Conservation (phyloP, 2,329 filamentous ascomycete genomes). For the Pseudogymnoascus sp. region DNA sequence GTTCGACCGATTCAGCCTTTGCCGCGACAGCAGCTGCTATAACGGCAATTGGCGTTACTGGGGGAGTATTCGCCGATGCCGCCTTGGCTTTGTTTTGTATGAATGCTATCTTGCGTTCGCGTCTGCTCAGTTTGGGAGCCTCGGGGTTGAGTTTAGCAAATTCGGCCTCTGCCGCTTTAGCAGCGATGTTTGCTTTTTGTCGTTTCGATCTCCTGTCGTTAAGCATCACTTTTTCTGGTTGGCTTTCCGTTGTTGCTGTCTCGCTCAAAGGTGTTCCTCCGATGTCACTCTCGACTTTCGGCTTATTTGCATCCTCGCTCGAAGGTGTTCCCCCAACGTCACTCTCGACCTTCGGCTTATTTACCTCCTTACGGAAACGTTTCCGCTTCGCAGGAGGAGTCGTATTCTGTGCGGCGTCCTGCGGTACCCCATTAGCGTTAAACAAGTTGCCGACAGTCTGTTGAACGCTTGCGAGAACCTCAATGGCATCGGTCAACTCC, state of each 20-base stretch:
- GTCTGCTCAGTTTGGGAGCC: neutral
- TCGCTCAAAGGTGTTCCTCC: neutral
- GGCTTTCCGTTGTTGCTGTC: neutral
- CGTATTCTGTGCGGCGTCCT: neutral
- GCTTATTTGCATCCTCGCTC: neutral
- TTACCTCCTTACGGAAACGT: neutral
- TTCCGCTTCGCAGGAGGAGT: neutral
- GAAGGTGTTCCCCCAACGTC: neutral
- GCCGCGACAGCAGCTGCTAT: neutral
- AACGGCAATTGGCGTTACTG: neutral
- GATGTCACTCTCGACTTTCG: neutral
- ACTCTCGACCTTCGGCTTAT: neutral
- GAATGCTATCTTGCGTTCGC: neutral
- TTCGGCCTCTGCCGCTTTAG: neutral
- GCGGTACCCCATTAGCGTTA: neutral
- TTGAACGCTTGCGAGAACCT: conserved; percentile 1
- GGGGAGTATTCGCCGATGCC: neutral
- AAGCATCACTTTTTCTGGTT: neutral
- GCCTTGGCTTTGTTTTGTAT: neutral
- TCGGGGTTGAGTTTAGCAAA: neutral
- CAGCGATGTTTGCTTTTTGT: neutral
- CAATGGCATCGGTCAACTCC: neutral
- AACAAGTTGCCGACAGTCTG: conserved; percentile 3
- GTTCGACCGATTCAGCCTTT: neutral
- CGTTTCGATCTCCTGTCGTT: neutral